phyloP scores from a whole-genome alignment of 2,329 filamentous ascomycete genomes.

The Lachnellula subtilissima region DNA sequence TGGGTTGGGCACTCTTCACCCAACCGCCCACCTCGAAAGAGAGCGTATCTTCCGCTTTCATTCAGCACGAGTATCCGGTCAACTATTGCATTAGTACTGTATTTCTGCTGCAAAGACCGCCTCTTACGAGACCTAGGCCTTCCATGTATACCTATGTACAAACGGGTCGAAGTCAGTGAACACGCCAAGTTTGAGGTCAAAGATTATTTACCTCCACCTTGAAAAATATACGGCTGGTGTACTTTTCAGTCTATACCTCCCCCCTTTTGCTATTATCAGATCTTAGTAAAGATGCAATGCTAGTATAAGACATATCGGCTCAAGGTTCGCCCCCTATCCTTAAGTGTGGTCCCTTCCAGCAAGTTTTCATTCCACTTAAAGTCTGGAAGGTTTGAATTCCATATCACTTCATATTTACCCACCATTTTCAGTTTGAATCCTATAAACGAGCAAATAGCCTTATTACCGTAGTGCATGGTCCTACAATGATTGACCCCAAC shows the following conservation, averaged over 20 bases:
- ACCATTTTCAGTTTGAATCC: not conserved
- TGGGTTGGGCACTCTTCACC: conserved; percentile 13
- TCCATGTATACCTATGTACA: not conserved
- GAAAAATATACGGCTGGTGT: no score
- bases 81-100: conserved; percentile 9
- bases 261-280: no score
- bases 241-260: no score
- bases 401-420: not conserved
- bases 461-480: not conserved
- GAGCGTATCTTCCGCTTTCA: conserved; percentile 6
- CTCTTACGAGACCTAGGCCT: conserved; percentile 12
- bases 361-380: no score
- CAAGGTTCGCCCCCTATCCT: no score
- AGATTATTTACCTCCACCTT: no score
- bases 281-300: no score
- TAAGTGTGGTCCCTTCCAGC: no score
- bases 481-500: not conserved
- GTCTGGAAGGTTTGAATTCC: no score
- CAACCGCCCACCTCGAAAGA: conserved; percentile 9
- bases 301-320: no score
- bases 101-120: conserved; percentile 7
- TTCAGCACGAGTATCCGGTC: conserved; percentile 10
- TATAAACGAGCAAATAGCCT: not conserved
- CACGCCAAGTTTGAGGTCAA: not conserved
- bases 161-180: not conserved